Conservation (phyloP, 2,329 filamentous ascomycete genomes). For the Dryadomyces quercus-mongolicae region DNA sequence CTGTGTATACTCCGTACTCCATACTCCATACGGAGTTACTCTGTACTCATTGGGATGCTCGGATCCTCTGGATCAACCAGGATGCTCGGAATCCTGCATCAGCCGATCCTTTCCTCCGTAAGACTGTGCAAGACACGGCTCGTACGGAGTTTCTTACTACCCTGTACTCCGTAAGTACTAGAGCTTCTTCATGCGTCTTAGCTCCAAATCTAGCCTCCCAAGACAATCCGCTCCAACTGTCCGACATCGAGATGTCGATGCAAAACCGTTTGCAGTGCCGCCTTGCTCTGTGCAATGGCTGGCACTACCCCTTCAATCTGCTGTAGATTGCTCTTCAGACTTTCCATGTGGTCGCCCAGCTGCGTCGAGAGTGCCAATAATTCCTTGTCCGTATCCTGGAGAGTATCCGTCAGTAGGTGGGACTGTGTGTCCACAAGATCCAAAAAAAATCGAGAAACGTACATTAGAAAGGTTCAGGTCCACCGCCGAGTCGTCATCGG, state of each 20-base stretch:
- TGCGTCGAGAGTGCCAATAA: conserved; percentile 33
- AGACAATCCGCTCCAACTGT: conserved; percentile 34
- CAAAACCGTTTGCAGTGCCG: conserved; percentile 36
- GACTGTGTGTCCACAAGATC: too few species aligned
- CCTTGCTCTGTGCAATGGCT: conserved; percentile 33
- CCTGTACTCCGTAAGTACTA: not conserved
- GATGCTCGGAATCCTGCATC: not conserved
- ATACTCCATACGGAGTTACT: too few species aligned
- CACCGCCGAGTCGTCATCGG: not conserved
- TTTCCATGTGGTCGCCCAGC: conserved; percentile 43
- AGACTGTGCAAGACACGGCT: too few species aligned
- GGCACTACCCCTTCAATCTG: conserved; percentile 41
- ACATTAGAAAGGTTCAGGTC: conserved; percentile 19
- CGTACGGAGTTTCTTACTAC: too few species aligned
- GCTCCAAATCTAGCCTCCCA: conserved; percentile 19
- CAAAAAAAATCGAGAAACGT: not conserved
- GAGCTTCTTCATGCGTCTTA: not conserved
- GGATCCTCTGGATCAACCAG: too few species aligned
- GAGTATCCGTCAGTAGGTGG: not conserved
- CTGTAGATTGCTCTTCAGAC: conserved; percentile 38
- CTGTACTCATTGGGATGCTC: too few species aligned
- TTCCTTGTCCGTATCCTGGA: conserved; percentile 23
- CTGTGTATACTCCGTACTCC: too few species aligned
- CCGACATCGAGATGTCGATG: conserved; percentile 30
- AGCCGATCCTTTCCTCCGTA: not conserved